A percentile compares a stretch with the other conserved stretches of the same genome.
These are phyloP conservation scores for Corniculantispora saksenae DNA, from an alignment of 2,329 filamentous ascomycete genomes.

Conservation along the genomic window DNA sequence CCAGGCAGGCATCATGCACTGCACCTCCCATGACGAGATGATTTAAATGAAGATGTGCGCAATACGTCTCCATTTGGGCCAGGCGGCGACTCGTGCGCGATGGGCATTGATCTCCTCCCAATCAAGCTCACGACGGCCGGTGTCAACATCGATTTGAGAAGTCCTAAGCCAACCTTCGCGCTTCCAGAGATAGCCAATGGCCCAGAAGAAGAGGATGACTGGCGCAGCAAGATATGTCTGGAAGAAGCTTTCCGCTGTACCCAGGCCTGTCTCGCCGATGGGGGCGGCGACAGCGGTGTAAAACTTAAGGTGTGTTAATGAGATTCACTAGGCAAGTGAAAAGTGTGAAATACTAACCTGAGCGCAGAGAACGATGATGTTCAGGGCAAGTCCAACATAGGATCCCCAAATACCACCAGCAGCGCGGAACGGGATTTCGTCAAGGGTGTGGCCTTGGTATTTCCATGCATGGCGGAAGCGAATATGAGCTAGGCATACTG, in stretches of 20 bases:
- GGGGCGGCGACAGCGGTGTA: conserved; percentile 49
- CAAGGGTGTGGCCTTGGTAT: conserved; percentile 58
- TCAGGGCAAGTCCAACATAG: conserved; percentile 61
- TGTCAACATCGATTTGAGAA: conserved; percentile 67
- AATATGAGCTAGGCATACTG: conserved; percentile 68
- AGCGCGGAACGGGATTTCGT: conserved; percentile 67
- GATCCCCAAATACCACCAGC: conserved; percentile 63
- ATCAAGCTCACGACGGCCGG: conserved; percentile 64
- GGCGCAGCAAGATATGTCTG: conserved; percentile 55
- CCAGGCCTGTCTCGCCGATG: conserved; percentile 34
- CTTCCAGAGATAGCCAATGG: conserved; percentile 66
- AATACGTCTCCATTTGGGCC: conserved; percentile 52
- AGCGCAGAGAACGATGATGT: conserved; percentile 55
- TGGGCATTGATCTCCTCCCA: conserved; percentile 63
- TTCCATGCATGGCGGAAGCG: conserved; percentile 68
- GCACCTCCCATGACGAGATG: neutral
- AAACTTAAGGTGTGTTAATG: conserved; percentile 36
- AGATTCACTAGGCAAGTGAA: too few species aligned
- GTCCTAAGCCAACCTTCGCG: conserved; percentile 58
- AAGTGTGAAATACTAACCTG: conserved; percentile 39
- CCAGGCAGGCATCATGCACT: neutral
- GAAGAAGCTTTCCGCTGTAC: conserved; percentile 55
- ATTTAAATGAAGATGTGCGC: conserved; percentile 37
- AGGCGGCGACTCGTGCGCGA: conserved; percentile 49
- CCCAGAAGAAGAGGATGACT: conserved; percentile 58